Base-by-base conservation (phyloP, 1,284 basidiomycete species). In the Mycosarcoma mackinlayi region DNA sequence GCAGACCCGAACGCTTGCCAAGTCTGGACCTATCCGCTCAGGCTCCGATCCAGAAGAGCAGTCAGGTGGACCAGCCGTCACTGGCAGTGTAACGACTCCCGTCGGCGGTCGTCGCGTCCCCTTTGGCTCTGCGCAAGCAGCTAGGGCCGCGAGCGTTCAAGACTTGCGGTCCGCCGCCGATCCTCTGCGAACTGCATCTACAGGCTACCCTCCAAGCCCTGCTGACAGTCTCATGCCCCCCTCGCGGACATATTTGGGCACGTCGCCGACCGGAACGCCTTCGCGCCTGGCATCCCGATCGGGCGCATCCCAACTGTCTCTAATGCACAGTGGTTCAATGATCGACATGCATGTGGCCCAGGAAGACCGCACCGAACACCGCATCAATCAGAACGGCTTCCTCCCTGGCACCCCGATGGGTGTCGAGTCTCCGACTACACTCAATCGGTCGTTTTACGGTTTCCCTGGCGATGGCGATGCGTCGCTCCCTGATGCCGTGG, bases 311-410 rank as follows among this genome's bases (percentile, higher is more conserved):
- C 76, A 76, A 53, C 49, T 76, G 30, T 84, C 83, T 18, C 76
- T 83, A 30, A 80, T 83, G 33, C 80, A 80, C 33, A 83, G 80
- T 24, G 84, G 83, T 13, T 69, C 69, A 21, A 84, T 84, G 83
- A 68, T 84, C 59, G 83, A 84, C 46, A 84, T 84, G 84, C 84
- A 84, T 45, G 72, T 84, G 11, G 83, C 77, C 4, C 66, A 84
- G 30, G 76, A 74, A 37, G 63, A 73, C 27, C 62, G 54, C 13
- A 51, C 48, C 27, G 76, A 77, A 33, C 76, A 77, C 25, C 73
- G 73, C 5, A 28, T 76, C 42, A 61, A 64, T 27, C 76, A 78
- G 47, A 68, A 51, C n/a, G 74, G 75, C 10, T 74, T 74, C 48
- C 19, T 75, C 23, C 74, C 74, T 0, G 67, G 66, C 8, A 68